Conservation (phyloP, 768 basidiomycete species). For the Inosperma sp. region DNA sequence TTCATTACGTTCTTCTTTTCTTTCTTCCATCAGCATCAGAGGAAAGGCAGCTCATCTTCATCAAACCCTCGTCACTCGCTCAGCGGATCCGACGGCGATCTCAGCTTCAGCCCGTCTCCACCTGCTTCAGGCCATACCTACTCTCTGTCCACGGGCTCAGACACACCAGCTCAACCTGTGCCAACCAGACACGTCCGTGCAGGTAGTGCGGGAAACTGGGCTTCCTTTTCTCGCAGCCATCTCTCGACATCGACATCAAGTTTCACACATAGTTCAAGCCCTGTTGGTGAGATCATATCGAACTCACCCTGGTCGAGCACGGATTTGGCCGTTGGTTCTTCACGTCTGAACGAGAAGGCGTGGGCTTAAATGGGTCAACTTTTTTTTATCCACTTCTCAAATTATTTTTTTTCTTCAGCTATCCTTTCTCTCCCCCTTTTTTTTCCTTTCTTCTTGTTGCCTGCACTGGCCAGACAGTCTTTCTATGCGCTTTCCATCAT, state of each 20-base stretch:
- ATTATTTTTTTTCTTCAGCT: constrained; percentile 10
- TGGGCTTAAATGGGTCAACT: background rate
- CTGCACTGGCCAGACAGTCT: constrained; percentile 41
- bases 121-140: constrained; percentile 46
- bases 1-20: constrained; percentile 5
- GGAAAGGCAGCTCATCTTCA: constrained; percentile 44
- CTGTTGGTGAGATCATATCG: constrained; percentile 51
- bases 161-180: constrained; percentile 18
- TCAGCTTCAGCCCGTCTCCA: constrained; percentile 55
- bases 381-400: constrained; percentile 14
- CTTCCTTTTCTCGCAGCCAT: constrained; percentile 51
- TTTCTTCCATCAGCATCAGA: constrained; percentile 20
- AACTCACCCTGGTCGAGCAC: constrained; percentile 39
- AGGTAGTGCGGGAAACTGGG: constrained; percentile 82
- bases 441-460: constrained; percentile 17
- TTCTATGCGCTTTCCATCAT: constrained; percentile 14
- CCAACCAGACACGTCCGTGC: constrained; percentile 58
- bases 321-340: constrained; percentile 26
- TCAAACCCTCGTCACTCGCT: constrained; percentile 68
- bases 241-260: constrained; percentile 30
- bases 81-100: constrained; percentile 63
- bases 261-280: constrained; percentile 54
- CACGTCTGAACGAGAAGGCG: constrained; percentile 38
- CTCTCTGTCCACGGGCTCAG: constrained; percentile 41
- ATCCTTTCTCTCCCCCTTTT: constrained; percentile 11